Conservation (phyloP, 2,329 filamentous ascomycete species). For the Myriosclerotinia curreyana region DNA sequence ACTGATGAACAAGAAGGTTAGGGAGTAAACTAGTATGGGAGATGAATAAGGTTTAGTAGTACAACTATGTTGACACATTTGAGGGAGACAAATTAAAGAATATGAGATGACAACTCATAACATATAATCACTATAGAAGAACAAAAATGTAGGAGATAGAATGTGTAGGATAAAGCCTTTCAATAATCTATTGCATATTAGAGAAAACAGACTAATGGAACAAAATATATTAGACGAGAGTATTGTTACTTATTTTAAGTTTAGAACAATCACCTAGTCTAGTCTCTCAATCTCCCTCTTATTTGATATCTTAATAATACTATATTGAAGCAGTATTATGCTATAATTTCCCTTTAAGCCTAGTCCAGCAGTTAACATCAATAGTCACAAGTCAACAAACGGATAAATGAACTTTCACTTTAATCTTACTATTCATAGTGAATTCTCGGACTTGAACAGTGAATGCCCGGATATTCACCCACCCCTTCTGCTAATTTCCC, state of each 20-base stretch:
- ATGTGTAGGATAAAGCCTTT: too few species aligned
- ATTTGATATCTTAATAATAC: too few species aligned
- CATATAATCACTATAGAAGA: rapidly evolving
- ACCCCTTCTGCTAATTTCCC: neutral
- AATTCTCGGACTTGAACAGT: neutral
- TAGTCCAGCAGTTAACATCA: too few species aligned
- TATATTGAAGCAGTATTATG: too few species aligned
- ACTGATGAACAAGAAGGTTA: neutral
- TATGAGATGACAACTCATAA: neutral
- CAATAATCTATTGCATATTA: too few species aligned
- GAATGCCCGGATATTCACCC: neutral
- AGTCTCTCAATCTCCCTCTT: neutral
- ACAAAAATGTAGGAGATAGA: neutral
- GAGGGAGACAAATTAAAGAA: neutral
- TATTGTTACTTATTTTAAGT: neutral
- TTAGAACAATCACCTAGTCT: neutral
- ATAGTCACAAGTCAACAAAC: too few species aligned
- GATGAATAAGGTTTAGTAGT: rapidly evolving
- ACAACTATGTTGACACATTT: neutral
- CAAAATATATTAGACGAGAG: neutral
- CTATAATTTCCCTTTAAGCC: too few species aligned
- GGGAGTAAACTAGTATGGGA: rapidly evolving
- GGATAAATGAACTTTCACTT: neutral
- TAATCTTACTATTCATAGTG: neutral
- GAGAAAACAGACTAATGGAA: neutral